Percentiles rank a stretch among this genome's conserved stretches.
These are phyloP conservation scores for Russula sp. DNA, from an alignment of 768 basidiomycete species.

Conservation along the genomic window DNA sequence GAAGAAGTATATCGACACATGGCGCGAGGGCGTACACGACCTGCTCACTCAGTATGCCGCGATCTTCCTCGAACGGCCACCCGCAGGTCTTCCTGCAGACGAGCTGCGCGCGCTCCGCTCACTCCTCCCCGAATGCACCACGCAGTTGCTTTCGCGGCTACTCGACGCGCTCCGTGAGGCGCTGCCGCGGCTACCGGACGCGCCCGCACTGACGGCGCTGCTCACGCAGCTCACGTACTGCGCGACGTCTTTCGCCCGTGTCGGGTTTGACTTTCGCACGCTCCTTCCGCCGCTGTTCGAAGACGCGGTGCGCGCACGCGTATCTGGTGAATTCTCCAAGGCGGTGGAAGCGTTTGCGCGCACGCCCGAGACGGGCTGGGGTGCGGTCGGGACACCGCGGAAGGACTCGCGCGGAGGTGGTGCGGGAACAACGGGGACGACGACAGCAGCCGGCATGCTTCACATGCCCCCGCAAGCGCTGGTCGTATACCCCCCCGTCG, in stretches of 20 bases:
- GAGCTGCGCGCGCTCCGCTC: slow-evolving; percentile 36
- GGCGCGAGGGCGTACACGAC: slow-evolving; percentile 90
- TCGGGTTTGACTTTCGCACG: slow-evolving; percentile 83
- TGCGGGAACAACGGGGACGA: slow-evolving; percentile 11
- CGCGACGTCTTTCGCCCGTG: slow-evolving; percentile 81
- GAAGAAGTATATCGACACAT: slow-evolving; percentile 80
- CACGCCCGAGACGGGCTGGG: slow-evolving; percentile 8
- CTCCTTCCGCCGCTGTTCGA: slow-evolving; percentile 61
- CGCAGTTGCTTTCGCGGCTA: slow-evolving; percentile 56
- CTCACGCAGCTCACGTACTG: slow-evolving; percentile 94
- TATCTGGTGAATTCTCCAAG: slow-evolving; percentile 43
- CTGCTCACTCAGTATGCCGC: slow-evolving; percentile 73
- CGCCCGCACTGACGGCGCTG: slow-evolving; percentile 62
- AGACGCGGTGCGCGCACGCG: slow-evolving; percentile 50
- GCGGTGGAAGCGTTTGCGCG: slow-evolving; percentile 29
- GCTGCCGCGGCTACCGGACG: slow-evolving; percentile 51
- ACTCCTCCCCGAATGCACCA: slow-evolving; percentile 58
- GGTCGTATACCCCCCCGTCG: slow-evolving; percentile 69
- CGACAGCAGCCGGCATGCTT: slow-evolving; percentile 25
- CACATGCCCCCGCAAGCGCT: slow-evolving; percentile 69
- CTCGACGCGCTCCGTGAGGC: slow-evolving; percentile 56
- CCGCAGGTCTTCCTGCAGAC: slow-evolving; percentile 25
- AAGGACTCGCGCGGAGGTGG: slow-evolving; percentile 17
- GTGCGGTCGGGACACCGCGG: slow-evolving; percentile 19
- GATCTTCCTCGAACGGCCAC: slow-evolving; percentile 73